Evolutionary conservation across 768 basidiomycete genomes (phyloP).

Genomic region (Ramaria sp.): DNA sequence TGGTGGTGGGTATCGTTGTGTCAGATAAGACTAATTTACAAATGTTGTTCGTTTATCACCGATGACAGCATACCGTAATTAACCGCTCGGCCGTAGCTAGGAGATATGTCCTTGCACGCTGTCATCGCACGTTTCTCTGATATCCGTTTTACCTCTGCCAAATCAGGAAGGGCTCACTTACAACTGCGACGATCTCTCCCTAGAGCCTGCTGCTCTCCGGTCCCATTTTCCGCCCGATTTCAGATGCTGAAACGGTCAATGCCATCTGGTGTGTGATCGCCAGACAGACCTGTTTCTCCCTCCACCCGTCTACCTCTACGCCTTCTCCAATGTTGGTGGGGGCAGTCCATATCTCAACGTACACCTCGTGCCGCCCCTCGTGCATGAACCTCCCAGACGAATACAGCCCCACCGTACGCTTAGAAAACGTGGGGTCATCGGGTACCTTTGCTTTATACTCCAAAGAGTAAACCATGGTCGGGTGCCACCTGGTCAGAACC

Average conservation of each 20-base stretch:
- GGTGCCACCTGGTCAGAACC: conserved; percentile 44
- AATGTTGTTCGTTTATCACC: too few species aligned
- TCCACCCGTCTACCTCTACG: conserved; percentile 34
- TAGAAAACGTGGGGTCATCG: conserved; percentile 28
- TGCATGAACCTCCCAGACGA: conserved; percentile 39
- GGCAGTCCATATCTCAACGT: conserved; percentile 57
- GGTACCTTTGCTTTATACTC: conserved; percentile 58
- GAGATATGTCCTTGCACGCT: too few species aligned
- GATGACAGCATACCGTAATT: too few species aligned
- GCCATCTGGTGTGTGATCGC: conserved; percentile 54
- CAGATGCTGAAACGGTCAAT: conserved; percentile 22
- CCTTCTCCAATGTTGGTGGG: conserved; percentile 44
- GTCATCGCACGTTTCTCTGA: too few species aligned
- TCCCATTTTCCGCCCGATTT: neutral
- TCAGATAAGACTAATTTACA: too few species aligned
- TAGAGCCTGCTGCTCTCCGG: neutral
- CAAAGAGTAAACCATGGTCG: conserved; percentile 47
- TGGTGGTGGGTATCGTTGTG: too few species aligned
- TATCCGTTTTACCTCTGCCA: too few species aligned
- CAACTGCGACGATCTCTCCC: too few species aligned
- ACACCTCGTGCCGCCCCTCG: conserved; percentile 43
- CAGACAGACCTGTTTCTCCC: conserved; percentile 52
- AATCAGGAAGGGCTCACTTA: too few species aligned
- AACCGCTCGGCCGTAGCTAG: too few species aligned
- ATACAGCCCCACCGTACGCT: conserved; percentile 48